Evolutionary conservation across 495 filamentous ascomycete species (phyloP).

Genomic region (Podospora tetraspora): DNA sequence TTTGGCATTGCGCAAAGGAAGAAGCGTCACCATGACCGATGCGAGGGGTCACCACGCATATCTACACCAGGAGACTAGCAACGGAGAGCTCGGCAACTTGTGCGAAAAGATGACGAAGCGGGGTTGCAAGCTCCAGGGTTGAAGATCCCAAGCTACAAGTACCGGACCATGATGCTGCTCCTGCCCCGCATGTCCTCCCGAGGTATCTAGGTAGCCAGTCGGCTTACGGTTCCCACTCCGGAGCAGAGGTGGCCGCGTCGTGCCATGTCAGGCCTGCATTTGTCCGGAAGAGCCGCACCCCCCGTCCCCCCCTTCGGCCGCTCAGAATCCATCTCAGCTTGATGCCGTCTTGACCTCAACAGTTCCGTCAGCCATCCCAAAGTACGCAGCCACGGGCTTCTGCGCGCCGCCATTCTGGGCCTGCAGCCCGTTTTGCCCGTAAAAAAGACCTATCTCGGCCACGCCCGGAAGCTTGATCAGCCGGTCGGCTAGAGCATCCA

Average conservation of each 20-base stretch:
- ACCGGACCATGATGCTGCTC: not conserved
- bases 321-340: constrained; percentile 29
- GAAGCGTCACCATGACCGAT: not conserved
- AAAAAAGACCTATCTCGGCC: constrained; percentile 87
- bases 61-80: not conserved
- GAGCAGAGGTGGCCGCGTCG: not conserved
- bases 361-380: constrained; percentile 70
- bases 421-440: constrained; percentile 66
- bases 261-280: not conserved
- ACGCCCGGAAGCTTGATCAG: constrained; percentile 85
- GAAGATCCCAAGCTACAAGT: not conserved
- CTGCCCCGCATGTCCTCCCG: not conserved
- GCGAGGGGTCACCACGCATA: not conserved
- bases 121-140: not conserved
- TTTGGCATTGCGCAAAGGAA: not conserved
- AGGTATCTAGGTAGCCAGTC: not conserved
- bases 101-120: not conserved
- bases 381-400: constrained; percentile 90
- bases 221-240: not conserved
- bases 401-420: constrained; percentile 66
- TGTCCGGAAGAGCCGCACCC: not conserved
- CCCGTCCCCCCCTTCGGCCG: not conserved
- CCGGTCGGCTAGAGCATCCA: constrained; percentile 59
- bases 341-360: constrained; percentile 43
- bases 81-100: not conserved